A percentile compares a stretch with the other conserved stretches of the same genome.
phyloP scores from a whole-genome alignment of 2,329 filamentous ascomycete genomes.

The Myriosclerotinia scirpicola region DNA sequence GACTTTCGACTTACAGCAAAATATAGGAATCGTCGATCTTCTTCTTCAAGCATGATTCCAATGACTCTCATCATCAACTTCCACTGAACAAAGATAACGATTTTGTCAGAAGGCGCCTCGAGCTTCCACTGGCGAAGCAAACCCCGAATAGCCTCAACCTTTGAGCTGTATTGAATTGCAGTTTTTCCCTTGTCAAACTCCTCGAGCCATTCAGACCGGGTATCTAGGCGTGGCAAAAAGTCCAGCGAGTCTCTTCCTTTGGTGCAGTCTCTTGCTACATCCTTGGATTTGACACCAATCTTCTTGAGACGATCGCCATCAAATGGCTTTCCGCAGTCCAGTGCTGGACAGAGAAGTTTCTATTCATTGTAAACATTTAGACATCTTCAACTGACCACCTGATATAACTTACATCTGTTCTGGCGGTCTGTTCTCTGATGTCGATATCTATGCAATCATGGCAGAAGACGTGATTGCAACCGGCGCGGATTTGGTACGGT shows the following conservation, averaged over 20 bases:
- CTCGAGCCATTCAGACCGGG: conserved; percentile 13
- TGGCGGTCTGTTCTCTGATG: background rate
- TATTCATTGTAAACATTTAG: background rate
- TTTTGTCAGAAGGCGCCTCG: conserved; percentile 5
- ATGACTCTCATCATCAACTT: conserved; percentile 11
- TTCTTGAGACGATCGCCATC: background rate
- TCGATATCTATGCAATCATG: background rate
- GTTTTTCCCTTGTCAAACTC: background rate
- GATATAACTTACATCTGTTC: background rate
- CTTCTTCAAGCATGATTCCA: conserved; percentile 8
- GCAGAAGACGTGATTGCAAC: conserved; percentile 1
- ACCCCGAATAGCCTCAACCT: background rate
- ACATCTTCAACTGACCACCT: too few species aligned
- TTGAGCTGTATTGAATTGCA: background rate
- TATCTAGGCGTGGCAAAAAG: background rate
- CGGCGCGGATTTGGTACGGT: background rate
- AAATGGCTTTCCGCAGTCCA: background rate
- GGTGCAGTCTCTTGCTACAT: background rate
- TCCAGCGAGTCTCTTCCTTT: background rate
- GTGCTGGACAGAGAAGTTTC: background rate
- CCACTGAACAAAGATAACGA: conserved; percentile 16
- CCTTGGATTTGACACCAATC: background rate
- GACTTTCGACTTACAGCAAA: background rate
- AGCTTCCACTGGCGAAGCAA: background rate
- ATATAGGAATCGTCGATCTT: background rate